Base-by-base conservation (phyloP, 768 basidiomycete species). In the Tricholoma terreum region DNA sequence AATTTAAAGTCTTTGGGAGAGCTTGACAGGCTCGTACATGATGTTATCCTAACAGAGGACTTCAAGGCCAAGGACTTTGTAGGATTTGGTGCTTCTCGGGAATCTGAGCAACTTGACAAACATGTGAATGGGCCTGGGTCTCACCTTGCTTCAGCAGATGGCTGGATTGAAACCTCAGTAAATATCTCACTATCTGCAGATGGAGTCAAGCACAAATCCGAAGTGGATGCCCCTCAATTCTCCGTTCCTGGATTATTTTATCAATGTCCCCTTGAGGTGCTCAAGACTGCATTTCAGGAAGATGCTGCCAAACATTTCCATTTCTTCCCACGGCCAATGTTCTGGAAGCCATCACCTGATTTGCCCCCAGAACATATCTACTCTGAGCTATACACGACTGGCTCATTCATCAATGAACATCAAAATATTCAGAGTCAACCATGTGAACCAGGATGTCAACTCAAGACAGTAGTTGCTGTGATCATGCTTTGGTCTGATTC, bases 401-500 rank as follows among this genome's bases (percentile, higher is more conserved):
- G 56, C 30, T 0, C 3, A 14, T 59, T 49, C n/a, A 21, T 55
- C 5, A 1, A 36, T 1, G 58, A 55, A 21, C 38, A 46, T 21
- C 4, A 52, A 4, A 53, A 50, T n/a, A 33, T 22, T 21, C 33
- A 6, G 33, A 8, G 10, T 30, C 40, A 17, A 38, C 19, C 15
- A 43, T 19, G 24, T 12, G 52, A 22, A 22, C 9, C 19, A 21
- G 35, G 22, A 24, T 43, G 42, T 21, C 42, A 43, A 43, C 21
- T 38, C n/a, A 36, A 54, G 38, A 54, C 35, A 1, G 33, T 54
- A 8, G 7, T 42, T 11, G 38, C 40, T 17, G 34, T 36, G 11
- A 55, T 72, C 1, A 70, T 71, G 61, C 59, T 72, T 11, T 74
- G 66, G 61, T 76, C 72, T 1, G 74, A 75, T 56, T 67, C 67